phyloP scores from a whole-genome alignment of 257 asterid genomes.

The Vinca minor region DNA sequence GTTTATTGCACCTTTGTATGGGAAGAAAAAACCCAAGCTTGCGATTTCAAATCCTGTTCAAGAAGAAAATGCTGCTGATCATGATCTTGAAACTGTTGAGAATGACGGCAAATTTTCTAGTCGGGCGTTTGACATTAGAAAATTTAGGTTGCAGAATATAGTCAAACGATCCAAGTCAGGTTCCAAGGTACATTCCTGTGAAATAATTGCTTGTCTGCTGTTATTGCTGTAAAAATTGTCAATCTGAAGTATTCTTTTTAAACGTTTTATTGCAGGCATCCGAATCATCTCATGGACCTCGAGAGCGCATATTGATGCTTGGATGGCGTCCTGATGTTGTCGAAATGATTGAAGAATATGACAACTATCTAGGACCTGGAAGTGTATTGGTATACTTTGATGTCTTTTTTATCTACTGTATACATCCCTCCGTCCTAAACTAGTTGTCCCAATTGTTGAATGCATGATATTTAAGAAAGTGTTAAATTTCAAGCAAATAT shows the following conservation, averaged over 20 bases:
- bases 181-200: conserved; percentile 57
- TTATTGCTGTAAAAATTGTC: conserved; percentile 5
- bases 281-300: conserved; percentile 60
- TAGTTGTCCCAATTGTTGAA: too few relatives aligned
- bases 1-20: conserved; percentile 70
- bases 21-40: conserved; percentile 53
- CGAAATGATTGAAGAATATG: conserved; percentile 87
- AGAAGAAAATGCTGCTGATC: conserved; percentile 27
- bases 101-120: conserved; percentile 27
- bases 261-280: conserved; percentile 50
- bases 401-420: conserved; percentile 6
- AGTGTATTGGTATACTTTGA: conserved; percentile 61
- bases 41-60: conserved; percentile 34
- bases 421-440: too few relatives aligned
- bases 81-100: conserved; percentile 34
- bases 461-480: too few relatives aligned
- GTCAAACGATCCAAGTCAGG: conserved; percentile 70
- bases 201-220: conserved; percentile 14
- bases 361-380: conserved; percentile 92
- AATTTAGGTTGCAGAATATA: conserved; percentile 50
- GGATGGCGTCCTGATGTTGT: conserved; percentile 90
- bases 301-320: conserved; percentile 71
- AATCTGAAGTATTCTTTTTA: conserved; percentile 16
- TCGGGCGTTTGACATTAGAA: conserved; percentile 39
- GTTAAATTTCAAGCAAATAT: too few relatives aligned